Conservation (phyloP, 192 early-diverging fungal species). For the Haplosporangium gracile region DNA sequence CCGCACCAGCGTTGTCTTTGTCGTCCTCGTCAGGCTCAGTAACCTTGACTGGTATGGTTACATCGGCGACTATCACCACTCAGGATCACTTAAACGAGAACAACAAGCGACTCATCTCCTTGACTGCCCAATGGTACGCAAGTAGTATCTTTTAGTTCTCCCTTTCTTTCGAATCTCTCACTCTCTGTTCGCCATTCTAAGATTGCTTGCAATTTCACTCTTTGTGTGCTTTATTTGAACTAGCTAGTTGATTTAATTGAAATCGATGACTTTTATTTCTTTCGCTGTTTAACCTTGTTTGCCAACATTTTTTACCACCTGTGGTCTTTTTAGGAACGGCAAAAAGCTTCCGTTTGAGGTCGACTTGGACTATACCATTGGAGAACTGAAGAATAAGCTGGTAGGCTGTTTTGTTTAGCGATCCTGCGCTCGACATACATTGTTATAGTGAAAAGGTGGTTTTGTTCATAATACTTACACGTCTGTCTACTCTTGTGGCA, state of each 20-base stretch:
- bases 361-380: conserved; percentile 43
- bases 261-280: not conserved
- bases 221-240: not conserved
- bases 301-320: not conserved
- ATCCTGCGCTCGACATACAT: not conserved
- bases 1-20: not conserved
- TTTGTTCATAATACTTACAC: not conserved
- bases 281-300: not conserved
- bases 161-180: not conserved
- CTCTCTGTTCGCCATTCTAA: not conserved
- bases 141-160: no score
- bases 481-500: not conserved
- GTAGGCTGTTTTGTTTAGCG: not conserved
- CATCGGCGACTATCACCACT: not conserved
- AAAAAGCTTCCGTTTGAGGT: conserved; percentile 52
- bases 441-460: not conserved
- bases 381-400: conserved; percentile 48
- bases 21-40: not conserved
- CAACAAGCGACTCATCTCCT: conserved; percentile 39
- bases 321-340: conserved; percentile 32
- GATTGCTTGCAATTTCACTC: not conserved
- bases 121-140: conserved; percentile 49
- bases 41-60: not conserved
- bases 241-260: not conserved
- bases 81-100: conserved; percentile 31